These are phyloP conservation scores for Neurospora africana DNA, from an alignment of 495 filamentous ascomycete genomes.

Conservation along the genomic window DNA sequence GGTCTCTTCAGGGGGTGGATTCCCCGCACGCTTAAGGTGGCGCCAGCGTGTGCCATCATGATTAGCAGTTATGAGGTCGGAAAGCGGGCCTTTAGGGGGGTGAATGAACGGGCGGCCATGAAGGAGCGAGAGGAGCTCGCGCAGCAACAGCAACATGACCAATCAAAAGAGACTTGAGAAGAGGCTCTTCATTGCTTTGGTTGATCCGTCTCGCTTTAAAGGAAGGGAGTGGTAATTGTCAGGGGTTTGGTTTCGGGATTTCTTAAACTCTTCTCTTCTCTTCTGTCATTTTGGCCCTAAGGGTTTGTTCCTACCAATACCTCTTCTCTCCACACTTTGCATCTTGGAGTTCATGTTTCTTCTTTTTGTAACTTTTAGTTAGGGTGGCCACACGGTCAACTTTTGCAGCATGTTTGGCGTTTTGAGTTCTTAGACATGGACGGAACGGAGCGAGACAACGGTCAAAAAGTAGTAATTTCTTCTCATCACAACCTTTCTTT, in stretches of 20 bases:
- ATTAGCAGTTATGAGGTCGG: slow-evolving; percentile 95
- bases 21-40: slow-evolving; percentile 84
- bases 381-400: neutral
- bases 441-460: neutral
- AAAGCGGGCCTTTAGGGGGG: slow-evolving; percentile 71
- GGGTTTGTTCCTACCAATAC: neutral
- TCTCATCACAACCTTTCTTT: neutral
- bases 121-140: slow-evolving; percentile 5
- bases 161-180: neutral
- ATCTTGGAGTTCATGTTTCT: neutral
- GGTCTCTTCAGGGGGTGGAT: slow-evolving; percentile 88
- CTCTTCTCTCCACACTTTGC: neutral
- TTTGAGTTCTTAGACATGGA: slow-evolving; percentile 1
- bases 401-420: slow-evolving; percentile 16
- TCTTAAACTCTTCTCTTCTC: neutral
- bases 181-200: neutral
- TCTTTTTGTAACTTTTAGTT: neutral
- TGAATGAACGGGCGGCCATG: slow-evolving; percentile 53
- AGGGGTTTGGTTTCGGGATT: too few species aligned
- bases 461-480: neutral
- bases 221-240: neutral
- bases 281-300: neutral
- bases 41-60: slow-evolving; percentile 98
- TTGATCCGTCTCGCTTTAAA: neutral
- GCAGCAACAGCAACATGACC: neutral